These are phyloP conservation scores for Oidiodendron maius DNA, from an alignment of 495 filamentous ascomycete genomes.

Conservation along the genomic window DNA sequence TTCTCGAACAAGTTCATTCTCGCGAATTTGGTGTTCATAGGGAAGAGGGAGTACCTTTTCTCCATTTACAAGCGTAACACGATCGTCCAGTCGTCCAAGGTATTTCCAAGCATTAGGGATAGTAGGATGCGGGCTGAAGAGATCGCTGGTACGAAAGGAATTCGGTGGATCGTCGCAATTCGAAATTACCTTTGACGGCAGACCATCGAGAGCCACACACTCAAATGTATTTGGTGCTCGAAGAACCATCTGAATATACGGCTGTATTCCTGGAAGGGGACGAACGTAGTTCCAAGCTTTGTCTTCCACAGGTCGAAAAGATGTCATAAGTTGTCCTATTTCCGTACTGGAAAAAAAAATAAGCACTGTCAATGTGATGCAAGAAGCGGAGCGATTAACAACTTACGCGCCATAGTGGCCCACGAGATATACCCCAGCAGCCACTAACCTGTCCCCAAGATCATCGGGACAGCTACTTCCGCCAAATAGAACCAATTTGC, in stretches of 20 bases:
- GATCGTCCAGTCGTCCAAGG: slow-evolving; percentile 54
- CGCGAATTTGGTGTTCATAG: slow-evolving; percentile 52
- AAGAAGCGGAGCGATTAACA: neutral
- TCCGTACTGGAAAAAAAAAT: slow-evolving; percentile 35
- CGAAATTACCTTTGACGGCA: slow-evolving; percentile 41
- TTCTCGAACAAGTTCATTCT: slow-evolving; percentile 45
- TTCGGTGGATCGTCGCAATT: slow-evolving; percentile 41
- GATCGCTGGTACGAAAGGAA: slow-evolving; percentile 53
- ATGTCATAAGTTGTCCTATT: slow-evolving; percentile 51
- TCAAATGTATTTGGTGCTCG: slow-evolving; percentile 30
- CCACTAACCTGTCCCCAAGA: slow-evolving; percentile 45
- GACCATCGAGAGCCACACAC: slow-evolving; percentile 43
- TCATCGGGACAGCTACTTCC: slow-evolving; percentile 42
- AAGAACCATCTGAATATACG: slow-evolving; percentile 37
- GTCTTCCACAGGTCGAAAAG: slow-evolving; percentile 34
- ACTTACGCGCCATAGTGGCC: slow-evolving; percentile 38
- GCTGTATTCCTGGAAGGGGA: slow-evolving; percentile 11
- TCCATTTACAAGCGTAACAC: slow-evolving; percentile 58
- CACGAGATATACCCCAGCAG: slow-evolving; percentile 46
- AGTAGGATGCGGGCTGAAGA: slow-evolving; percentile 56
- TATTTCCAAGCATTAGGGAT: slow-evolving; percentile 60
- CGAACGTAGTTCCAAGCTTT: slow-evolving; percentile 37
- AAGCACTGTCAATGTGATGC: neutral
- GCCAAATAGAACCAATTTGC: slow-evolving; percentile 41
- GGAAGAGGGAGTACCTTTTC: slow-evolving; percentile 64